Conservation (phyloP, 2,329 filamentous ascomycete genomes). For the Phaeophleospora eucalypticola region DNA sequence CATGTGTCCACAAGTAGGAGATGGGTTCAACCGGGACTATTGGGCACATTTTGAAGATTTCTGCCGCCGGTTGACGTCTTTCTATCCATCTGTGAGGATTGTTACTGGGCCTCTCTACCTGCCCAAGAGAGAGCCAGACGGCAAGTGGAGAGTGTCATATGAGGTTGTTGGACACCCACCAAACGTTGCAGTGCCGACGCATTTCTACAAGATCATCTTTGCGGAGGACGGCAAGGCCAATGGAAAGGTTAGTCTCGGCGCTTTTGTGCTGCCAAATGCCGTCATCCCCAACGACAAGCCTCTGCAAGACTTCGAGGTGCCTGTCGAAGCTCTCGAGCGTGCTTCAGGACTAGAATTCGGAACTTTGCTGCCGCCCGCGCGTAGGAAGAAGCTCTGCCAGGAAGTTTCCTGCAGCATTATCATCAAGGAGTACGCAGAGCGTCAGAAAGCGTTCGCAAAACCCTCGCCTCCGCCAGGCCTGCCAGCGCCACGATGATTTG, state of each 20-base stretch:
- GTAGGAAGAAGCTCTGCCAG: slow-evolving; percentile 75
- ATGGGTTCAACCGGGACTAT: slow-evolving; percentile 98
- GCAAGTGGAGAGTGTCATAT: slow-evolving; percentile 93
- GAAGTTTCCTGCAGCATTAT: slow-evolving; percentile 81
- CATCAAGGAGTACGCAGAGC: slow-evolving; percentile 71
- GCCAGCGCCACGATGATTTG: slow-evolving; percentile 7
- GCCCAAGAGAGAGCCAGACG: slow-evolving; percentile 76
- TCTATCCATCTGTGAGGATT: slow-evolving; percentile 82
- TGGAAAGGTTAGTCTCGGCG: slow-evolving; percentile 80
- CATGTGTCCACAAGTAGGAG: slow-evolving; percentile 97
- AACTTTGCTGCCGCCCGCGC: slow-evolving; percentile 65
- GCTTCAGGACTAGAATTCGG: slow-evolving; percentile 92
- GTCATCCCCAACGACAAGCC: slow-evolving; percentile 82
- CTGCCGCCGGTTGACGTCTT: slow-evolving; percentile 73
- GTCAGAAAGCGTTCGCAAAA: slow-evolving; percentile 46
- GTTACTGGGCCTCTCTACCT: slow-evolving; percentile 94
- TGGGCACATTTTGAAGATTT: slow-evolving; percentile 99
- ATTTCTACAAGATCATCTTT: slow-evolving; percentile 99
- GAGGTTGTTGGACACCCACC: slow-evolving; percentile 93
- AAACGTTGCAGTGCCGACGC: slow-evolving; percentile 91
- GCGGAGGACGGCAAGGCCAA: slow-evolving; percentile 70
- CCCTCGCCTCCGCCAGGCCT: slow-evolving; percentile 25
- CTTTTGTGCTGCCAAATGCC: slow-evolving; percentile 93
- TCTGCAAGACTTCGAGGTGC: slow-evolving; percentile 88
- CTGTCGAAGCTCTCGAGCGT: slow-evolving; percentile 84